Percentiles rank a stretch among this genome's conserved stretches.
phyloP scores from a whole-genome alignment of 1,139 yeast genomes.

The Suhomyces bolitotheri region DNA sequence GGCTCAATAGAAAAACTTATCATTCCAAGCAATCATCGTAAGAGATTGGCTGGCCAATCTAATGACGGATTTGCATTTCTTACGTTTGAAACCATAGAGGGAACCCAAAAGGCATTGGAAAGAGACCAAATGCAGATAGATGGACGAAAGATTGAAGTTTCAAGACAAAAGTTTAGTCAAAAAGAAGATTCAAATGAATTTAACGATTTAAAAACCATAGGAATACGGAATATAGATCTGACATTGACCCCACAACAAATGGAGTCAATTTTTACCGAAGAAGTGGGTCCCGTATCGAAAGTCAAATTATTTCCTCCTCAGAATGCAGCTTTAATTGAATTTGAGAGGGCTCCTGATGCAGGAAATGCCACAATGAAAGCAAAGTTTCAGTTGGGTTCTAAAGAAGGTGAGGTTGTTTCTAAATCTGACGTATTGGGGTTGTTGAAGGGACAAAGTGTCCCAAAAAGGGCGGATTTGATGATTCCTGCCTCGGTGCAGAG shows the following conservation, averaged over 20 bases:
- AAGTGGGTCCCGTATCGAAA: slow-evolving; percentile 39
- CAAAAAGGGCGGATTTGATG: slow-evolving; percentile 8
- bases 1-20: slow-evolving; percentile 50
- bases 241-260: slow-evolving; percentile 48
- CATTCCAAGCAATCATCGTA: slow-evolving; percentile 43
- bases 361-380: slow-evolving; percentile 58
- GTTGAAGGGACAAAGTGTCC: slow-evolving; percentile 2
- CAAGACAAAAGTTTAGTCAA: slow-evolving; percentile 22
- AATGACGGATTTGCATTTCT: slow-evolving; percentile 63
- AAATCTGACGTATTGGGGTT: slow-evolving; percentile 30
- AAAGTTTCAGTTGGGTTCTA: slow-evolving; percentile 39
- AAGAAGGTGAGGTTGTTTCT: slow-evolving; percentile 36
- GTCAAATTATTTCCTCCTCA: slow-evolving; percentile 50
- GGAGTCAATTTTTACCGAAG: slow-evolving; percentile 27
- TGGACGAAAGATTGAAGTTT: slow-evolving; percentile 48
- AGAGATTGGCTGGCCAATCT: slow-evolving; percentile 21
- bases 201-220: slow-evolving; percentile 36
- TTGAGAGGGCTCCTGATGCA: slow-evolving; percentile 45
- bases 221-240: slow-evolving; percentile 47
- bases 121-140: slow-evolving; percentile 37
- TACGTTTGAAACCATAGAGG: slow-evolving; percentile 37
- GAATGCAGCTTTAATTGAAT: slow-evolving; percentile 57
- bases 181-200: slow-evolving; percentile 28
- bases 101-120: slow-evolving; percentile 43
- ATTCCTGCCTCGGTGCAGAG: slow-evolving; percentile 23